Base-by-base conservation (phyloP, 257 asterid species). In the Solanum chaucha region DNA sequence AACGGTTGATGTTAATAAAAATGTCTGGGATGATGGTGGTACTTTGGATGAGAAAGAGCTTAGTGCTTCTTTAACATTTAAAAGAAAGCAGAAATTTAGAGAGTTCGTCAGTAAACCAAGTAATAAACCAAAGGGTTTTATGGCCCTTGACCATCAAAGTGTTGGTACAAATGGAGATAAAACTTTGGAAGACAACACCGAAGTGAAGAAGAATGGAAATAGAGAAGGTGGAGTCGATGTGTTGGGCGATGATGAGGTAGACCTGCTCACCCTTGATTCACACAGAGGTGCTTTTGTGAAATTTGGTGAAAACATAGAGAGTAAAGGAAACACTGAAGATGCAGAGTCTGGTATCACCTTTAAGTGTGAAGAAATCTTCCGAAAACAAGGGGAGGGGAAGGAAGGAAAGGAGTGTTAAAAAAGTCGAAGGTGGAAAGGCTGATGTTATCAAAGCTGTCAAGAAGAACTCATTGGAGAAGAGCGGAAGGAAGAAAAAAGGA, bases 61-160 rank as follows among this genome's bases (percentile, higher is more conserved):
- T 67, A 84, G 90, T 88, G 93, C 59, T 61, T 92, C 87, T 35
- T 89, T 94, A 59, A 46, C 94, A 67, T 97, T 91, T 83, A 91
- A 91, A 88, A 95, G 94, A 92, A 95, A 93, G 94, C 72, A 93
- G 86, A 95, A 87, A 87, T 93, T 90, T 90, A 94, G 89, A 92
- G 96, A 86, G 8, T 87, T 86, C 22, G 7, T 84, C 4, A 70
- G 91, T 88, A 90, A 91, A 84, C 77, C 90, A 13, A 35, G 85
- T 36, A 92, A 91, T 91, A 92, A 93, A 91, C 95, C 98, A 1
- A 95, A 90, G 88, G 98, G 98, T 59, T 94, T 95, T 89, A 46
- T 65, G 35, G 89, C 92, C 84, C 85, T 83, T 58, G 91, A 87
- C 81, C 87, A 89, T 88, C 73, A 17, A 9, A 48, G 48, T 48